Evolutionary conservation across 176 grass and related monocot species (phyloP).

Genomic region (Hyparrhenia diplandra): DNA sequence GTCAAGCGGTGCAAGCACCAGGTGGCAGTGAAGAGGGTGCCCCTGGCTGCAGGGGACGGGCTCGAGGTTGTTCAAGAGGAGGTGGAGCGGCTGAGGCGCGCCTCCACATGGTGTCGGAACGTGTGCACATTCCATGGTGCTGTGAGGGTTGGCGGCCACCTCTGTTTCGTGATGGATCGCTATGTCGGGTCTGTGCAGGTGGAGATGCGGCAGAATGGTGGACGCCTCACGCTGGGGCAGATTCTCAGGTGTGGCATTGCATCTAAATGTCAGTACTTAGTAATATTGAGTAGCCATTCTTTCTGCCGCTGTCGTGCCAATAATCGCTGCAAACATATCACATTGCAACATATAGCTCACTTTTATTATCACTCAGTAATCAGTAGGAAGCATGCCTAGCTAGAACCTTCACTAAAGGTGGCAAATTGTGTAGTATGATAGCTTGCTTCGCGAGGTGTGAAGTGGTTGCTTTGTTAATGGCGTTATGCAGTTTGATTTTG

Average conservation of each 20-base stretch:
- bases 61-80: conserved; percentile 61
- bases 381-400: background rate
- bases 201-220: conserved; percentile 92
- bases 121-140: conserved; percentile 77
- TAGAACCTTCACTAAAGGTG: background rate
- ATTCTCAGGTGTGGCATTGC: conserved; percentile 82
- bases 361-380: background rate
- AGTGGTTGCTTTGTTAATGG: background rate
- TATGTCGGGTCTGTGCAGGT: conserved; percentile 69
- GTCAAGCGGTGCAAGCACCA: conserved; percentile 74
- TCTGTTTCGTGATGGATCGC: conserved; percentile 92
- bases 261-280: conserved; percentile 7
- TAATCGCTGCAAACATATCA: background rate
- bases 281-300: background rate
- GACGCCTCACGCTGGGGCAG: conserved; percentile 94
- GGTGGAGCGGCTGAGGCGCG: conserved; percentile 67
- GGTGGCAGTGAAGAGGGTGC: conserved; percentile 86
- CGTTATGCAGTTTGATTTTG: background rate
- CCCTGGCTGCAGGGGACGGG: conserved; percentile 43
- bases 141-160: conserved; percentile 51
- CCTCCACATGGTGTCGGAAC: conserved; percentile 82
- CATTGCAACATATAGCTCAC: background rate
- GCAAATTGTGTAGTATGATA: conserved; percentile 2
- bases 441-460: background rate
- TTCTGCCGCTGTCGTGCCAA: background rate